Evolutionary conservation across 2,329 filamentous ascomycete species (phyloP).

Genomic region (Lasiodiplodia hormozganensis): DNA sequence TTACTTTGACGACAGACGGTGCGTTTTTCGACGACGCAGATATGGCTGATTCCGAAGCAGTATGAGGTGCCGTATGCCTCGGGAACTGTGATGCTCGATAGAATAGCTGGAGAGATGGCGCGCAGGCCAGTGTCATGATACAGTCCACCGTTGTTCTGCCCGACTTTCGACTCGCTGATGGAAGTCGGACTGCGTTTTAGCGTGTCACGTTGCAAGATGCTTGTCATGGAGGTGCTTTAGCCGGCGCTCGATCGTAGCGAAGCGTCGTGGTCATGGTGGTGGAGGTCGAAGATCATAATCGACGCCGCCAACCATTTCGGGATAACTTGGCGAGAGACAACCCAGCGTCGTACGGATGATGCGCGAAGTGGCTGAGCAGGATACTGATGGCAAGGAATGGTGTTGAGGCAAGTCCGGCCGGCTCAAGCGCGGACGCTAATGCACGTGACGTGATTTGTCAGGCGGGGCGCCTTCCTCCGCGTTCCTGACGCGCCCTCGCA

Average conservation of each 20-base stretch:
- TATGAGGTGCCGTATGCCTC: not conserved
- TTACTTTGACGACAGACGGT: conserved; percentile 7
- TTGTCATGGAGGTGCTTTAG: not conserved
- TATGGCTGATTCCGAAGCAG: not conserved
- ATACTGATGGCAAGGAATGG: conserved; percentile 7
- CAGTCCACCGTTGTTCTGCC: no score
- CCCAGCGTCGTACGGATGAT: conserved; percentile 10
- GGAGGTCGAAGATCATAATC: not conserved
- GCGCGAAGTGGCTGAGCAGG: not conserved
- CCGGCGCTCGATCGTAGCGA: not conserved
- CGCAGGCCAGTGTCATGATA: not conserved
- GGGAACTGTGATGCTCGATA: not conserved
- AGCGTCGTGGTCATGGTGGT: not conserved
- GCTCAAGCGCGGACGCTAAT: not conserved
- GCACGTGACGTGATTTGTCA: conserved; percentile 20
- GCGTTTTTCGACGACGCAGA: not conserved
- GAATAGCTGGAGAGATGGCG: not conserved
- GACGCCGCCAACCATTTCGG: not conserved
- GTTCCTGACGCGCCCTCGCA: conserved; percentile 6
- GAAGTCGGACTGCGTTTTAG: not conserved
- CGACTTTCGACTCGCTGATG: not conserved
- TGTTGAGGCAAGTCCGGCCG: not conserved
- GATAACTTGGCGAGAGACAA: conserved; percentile 3
- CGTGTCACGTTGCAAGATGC: not conserved
- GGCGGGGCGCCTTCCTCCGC: not conserved